Evolutionary conservation across 2,329 filamentous ascomycete genomes (phyloP).

Genomic region (Phoma sp.): DNA sequence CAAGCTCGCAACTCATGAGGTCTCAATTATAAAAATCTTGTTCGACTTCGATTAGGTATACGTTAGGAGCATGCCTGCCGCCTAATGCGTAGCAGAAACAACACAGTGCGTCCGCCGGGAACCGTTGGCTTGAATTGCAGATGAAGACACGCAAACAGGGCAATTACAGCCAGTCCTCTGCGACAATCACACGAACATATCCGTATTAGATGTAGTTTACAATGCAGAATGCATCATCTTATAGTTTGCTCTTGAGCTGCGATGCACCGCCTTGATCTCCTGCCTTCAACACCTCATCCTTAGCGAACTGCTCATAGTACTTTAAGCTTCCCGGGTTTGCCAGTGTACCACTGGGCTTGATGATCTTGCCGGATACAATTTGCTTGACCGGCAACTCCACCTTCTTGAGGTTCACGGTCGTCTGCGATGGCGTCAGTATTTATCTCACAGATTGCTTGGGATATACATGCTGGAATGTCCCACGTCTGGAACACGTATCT

Average conservation of each 20-base stretch:
- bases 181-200: too few relatives aligned
- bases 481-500: conserved; percentile 80
- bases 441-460: neutral
- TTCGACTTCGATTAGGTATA: too few relatives aligned
- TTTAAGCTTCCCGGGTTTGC: conserved; percentile 78
- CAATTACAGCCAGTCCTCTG: too few relatives aligned
- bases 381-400: conserved; percentile 85
- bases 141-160: too few relatives aligned
- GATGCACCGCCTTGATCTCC: conserved; percentile 20
- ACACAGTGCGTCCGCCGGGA: too few relatives aligned
- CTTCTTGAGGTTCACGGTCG: conserved; percentile 84
- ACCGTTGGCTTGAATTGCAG: too few relatives aligned
- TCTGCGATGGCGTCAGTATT: conserved; percentile 56
- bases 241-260: conserved; percentile 36
- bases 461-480: conserved; percentile 74
- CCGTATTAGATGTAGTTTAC: neutral
- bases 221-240: neutral
- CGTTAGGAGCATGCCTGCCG: too few relatives aligned
- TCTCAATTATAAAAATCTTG: too few relatives aligned
- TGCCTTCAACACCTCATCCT: conserved; percentile 63
- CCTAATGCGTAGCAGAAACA: too few relatives aligned
- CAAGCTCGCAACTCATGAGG: too few relatives aligned
- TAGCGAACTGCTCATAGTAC: conserved; percentile 81
- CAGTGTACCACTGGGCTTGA: conserved; percentile 79
- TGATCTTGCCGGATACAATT: conserved; percentile 76